These are phyloP conservation scores for Hypoxylon intermedium DNA, from an alignment of 495 filamentous ascomycete genomes.

Conservation along the genomic window DNA sequence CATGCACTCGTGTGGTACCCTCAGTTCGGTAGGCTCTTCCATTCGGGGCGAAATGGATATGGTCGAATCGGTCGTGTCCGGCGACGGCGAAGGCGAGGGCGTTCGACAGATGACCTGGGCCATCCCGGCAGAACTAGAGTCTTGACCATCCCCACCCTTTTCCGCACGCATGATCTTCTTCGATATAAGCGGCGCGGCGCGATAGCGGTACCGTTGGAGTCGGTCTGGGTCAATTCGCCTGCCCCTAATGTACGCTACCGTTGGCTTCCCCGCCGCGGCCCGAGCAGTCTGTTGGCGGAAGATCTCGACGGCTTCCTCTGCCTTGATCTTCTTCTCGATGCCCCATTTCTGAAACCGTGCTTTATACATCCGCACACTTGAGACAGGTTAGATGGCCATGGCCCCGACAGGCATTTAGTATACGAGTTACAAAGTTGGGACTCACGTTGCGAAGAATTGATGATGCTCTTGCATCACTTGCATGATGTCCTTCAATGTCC, in stretches of 20 bases:
- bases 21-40: conserved; percentile 37
- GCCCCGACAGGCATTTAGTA: not conserved
- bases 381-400: conserved; percentile 3
- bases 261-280: conserved; percentile 42
- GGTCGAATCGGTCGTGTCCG: conserved; percentile 30
- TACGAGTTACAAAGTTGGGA: conserved; percentile 9
- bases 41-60: conserved; percentile 38
- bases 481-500: conserved; percentile 50
- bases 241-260: conserved; percentile 44
- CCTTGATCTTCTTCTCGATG: conserved; percentile 54
- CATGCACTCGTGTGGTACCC: conserved; percentile 44
- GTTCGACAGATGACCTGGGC: conserved; percentile 44
- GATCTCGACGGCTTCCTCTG: conserved; percentile 47
- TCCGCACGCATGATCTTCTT: conserved; percentile 38
- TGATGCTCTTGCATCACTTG: conserved; percentile 49
- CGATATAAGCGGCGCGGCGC: conserved; percentile 37
- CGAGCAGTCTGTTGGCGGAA: conserved; percentile 44
- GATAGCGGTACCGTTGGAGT: conserved; percentile 47
- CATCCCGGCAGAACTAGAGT: conserved; percentile 6
- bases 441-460: conserved; percentile 51
- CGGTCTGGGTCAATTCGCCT: conserved; percentile 44
- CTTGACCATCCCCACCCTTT: conserved; percentile 10
- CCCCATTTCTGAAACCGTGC: conserved; percentile 53
- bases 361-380: conserved; percentile 54
- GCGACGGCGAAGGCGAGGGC: conserved; percentile 39